Evolutionary conservation across 2,329 filamentous ascomycete genomes (phyloP), one percentile per base, ranked within the genome.

Genomic region (Didymella pinodella): DNA sequence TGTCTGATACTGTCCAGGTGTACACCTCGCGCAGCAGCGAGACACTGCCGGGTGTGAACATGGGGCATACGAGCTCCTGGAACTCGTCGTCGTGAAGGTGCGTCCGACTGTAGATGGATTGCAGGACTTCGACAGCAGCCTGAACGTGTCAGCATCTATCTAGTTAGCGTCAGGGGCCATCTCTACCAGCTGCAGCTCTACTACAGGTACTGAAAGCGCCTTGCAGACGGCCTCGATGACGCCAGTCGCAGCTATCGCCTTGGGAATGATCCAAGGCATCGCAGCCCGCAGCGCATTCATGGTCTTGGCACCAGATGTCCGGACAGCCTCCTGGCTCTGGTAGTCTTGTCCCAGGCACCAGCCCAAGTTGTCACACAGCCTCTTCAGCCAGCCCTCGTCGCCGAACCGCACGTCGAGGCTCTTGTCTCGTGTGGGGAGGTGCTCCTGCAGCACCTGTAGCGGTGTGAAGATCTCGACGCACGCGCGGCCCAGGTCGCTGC

Each of bases 381-480:
- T 88, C 54, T 85, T 83, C 31, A 98, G 83, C 95, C 95, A 99
- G 18, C 95, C 96, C 65, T 97, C 91, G 40, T 89, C 83, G 14
- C 90, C 92, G 73, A 81, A 90, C 38, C 94, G 88, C 54, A 96
- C 86, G 51, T 89, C 85, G 26, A 88, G 82, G 46, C 84, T 86
- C 38, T 85, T 82, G 64, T 92, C 88, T 66, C 92, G 84, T 67
- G 89, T 88, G 11, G 91, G 89, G 69, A 93, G 92, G 25, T 90
- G 84, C 64, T 96, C 90, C 62, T 86, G 79, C 54, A 97, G 86
- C 20, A 97, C 88, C 1, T 83, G 80, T 25, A 86, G 83, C 1
- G 95, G 92, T 0, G 93, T 96, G 75, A 97, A 96, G 62, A 98
- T 93, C 75, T 98, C 95, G 62, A 98, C 91, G 71, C 95, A 90